A percentile compares a stretch with the other conserved stretches of the same genome.
These are phyloP conservation scores for Pythium guiyangense DNA, from an alignment of 352 stramenopile genomes.

Conservation along the genomic window DNA sequence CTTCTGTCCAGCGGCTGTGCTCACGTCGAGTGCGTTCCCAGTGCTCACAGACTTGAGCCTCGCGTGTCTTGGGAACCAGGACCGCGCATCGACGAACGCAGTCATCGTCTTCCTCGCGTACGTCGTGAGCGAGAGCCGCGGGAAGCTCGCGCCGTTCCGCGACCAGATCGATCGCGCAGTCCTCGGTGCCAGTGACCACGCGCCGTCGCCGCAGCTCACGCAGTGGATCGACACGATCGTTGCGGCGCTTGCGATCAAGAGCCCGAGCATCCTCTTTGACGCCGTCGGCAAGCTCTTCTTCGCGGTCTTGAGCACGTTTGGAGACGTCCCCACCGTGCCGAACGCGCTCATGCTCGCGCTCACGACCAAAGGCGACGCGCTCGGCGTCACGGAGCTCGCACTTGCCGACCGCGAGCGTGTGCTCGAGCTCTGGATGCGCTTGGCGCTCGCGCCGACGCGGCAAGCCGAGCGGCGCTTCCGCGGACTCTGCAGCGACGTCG, in stretches of 20 bases:
- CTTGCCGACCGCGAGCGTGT: conserved; percentile 46
- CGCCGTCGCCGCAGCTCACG: conserved; percentile 22
- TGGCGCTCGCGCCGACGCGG: conserved; percentile 45
- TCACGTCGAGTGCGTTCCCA: conserved; percentile 48
- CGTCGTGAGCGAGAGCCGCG: conserved; percentile 50
- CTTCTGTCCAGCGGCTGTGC: conserved; percentile 60
- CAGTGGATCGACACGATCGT: conserved; percentile 52
- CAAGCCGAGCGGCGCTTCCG: conserved; percentile 58
- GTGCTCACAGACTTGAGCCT: conserved; percentile 57
- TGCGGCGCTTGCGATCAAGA: conserved; percentile 40
- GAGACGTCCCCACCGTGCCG: conserved; percentile 25
- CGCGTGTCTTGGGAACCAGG: conserved; percentile 59
- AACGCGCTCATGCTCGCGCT: conserved; percentile 28
- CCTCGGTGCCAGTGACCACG: conserved; percentile 13
- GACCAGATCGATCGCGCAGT: conserved; percentile 41
- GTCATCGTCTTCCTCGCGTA: conserved; percentile 65
- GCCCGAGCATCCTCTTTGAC: conserved; percentile 55
- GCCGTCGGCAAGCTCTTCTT: conserved; percentile 48
- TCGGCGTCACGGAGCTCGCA: conserved; percentile 36
- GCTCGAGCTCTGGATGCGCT: conserved; percentile 45
- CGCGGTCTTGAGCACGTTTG: conserved; percentile 40
- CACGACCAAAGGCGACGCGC: conserved; percentile 20
- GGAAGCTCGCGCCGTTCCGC: conserved; percentile 36
- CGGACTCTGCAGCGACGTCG: conserved; percentile 55
- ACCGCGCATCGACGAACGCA: conserved; percentile 58